Conservation (phyloP, 352 stramenopile species). For the Phytophthora rubi region DNA sequence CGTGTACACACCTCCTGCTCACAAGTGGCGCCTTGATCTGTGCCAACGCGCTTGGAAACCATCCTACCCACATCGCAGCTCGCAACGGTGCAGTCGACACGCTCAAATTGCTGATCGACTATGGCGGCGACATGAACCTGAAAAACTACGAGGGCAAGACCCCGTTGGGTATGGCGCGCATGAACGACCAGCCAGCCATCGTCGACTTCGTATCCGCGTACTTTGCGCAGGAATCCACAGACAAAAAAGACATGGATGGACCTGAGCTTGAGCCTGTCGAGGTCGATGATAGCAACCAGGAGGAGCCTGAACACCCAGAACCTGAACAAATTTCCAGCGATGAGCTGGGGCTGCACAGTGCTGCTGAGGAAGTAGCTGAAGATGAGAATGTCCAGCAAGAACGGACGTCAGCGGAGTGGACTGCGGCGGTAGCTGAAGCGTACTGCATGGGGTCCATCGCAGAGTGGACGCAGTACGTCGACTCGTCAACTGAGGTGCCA, state of each 20-base stretch:
- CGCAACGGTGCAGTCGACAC: slow-evolving; percentile 66
- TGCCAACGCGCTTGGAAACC: slow-evolving; percentile 69
- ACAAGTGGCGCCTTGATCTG: slow-evolving; percentile 56
- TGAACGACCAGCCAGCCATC: slow-evolving; percentile 61
- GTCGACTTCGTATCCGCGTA: slow-evolving; percentile 68
- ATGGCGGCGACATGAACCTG: slow-evolving; percentile 83
- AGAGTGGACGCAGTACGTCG: slow-evolving; percentile 83
- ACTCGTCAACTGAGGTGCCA: slow-evolving; percentile 52
- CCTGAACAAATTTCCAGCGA: neutral
- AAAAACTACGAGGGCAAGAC: slow-evolving; percentile 87
- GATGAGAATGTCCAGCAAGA: slow-evolving; percentile 26
- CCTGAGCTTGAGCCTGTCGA: slow-evolving; percentile 15
- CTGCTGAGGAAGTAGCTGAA: slow-evolving; percentile 14
- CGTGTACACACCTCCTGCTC: slow-evolving; percentile 67
- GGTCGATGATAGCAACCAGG: slow-evolving; percentile 15
- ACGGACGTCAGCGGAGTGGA: slow-evolving; percentile 54
- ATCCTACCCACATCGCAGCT: slow-evolving; percentile 78
- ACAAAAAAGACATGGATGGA: slow-evolving; percentile 12
- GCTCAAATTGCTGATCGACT: slow-evolving; percentile 75
- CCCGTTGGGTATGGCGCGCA: slow-evolving; percentile 74
- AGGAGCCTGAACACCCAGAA: slow-evolving; percentile 13
- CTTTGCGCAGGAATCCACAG: slow-evolving; percentile 59
- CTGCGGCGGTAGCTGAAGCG: slow-evolving; percentile 36
- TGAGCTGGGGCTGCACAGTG: neutral
- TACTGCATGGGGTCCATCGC: slow-evolving; percentile 67